Base-by-base conservation (phyloP, 1,284 basidiomycete genomes). In the Peniophora sp. region DNA sequence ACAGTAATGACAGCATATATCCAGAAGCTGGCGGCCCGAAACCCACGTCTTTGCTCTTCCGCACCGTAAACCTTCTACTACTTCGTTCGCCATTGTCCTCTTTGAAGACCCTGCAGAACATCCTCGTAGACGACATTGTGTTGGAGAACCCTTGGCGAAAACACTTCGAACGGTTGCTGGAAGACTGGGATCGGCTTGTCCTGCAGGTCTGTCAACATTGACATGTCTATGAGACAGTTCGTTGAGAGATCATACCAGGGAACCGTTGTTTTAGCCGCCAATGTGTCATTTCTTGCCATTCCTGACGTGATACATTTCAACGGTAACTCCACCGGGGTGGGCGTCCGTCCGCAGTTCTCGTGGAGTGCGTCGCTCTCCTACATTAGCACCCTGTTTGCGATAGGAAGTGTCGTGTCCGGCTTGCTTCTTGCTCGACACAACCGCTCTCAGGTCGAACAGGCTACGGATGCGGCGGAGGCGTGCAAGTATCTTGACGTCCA, bases 361-460 rank as follows among this genome's bases (percentile, higher is more conserved):
- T 48, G 59, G 10, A 56, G 61, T 5, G 63, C 69, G 34, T 63
- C 67, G 17, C 59, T 69, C 11, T 67, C 66, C 39, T 74, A 73
- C 48, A 51, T 64, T 38, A 77, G 75, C 3, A 61, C 73, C 10
- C 55, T 67, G 16, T 56, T 64, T 22, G 74, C 70, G 48, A 54
- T 71, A 14, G 70, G 69, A 0, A 64, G 65, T 32, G 68, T 73
- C 47, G 64, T 76, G 20, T 58, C 74, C 2, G 66, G 69, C 9
- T 55, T 75, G 50, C 56, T 69, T 9, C 69, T 77, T 35, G 61
- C 71, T 39, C 62, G 70, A 1, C 63, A 70, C 45, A 62, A 62
- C 36, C 66, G 66, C n/a, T 20, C 63, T 60, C 1, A 67, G 63
- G 17, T 60, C 54, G 38, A 41, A 16, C 16, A n/a, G 5, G 6